Percentiles rank a stretch among this genome's conserved stretches.
Evolutionary conservation across 1,284 basidiomycete species (phyloP).

Genomic region (Ceratobasidium papillatum): DNA sequence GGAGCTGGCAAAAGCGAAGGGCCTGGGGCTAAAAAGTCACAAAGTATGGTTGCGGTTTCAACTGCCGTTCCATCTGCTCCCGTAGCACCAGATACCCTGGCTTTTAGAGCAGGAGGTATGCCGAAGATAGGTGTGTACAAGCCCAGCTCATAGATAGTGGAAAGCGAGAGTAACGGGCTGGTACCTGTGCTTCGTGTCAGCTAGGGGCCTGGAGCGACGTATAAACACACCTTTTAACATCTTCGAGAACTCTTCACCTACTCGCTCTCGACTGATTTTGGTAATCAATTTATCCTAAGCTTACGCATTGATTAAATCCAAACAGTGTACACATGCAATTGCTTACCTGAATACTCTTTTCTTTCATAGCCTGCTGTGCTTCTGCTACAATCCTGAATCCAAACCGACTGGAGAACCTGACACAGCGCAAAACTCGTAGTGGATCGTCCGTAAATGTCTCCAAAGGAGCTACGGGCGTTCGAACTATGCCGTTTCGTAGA

Average conservation of each 20-base stretch:
- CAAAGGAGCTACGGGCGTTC: slow-evolving; percentile 87
- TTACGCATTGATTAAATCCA: not conserved
- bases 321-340: not conserved
- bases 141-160: slow-evolving; percentile 72
- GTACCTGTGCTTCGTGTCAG: slow-evolving; percentile 63
- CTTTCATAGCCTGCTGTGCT: slow-evolving; percentile 70
- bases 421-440: slow-evolving; percentile 86
- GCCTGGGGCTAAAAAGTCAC: slow-evolving; percentile 55
- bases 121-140: slow-evolving; percentile 79
- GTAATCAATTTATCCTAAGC: slow-evolving; percentile 71
- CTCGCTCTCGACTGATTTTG: slow-evolving; percentile 90
- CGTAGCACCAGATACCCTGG: slow-evolving; percentile 59
- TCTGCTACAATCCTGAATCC: slow-evolving; percentile 83
- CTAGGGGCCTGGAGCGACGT: not conserved
- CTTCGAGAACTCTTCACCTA: slow-evolving; percentile 89
- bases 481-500: slow-evolving; percentile 78
- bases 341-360: slow-evolving; percentile 74
- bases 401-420: slow-evolving; percentile 92
- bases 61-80: slow-evolving; percentile 57
- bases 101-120: slow-evolving; percentile 59
- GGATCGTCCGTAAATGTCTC: slow-evolving; percentile 97
- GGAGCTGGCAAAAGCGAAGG: slow-evolving; percentile 47
- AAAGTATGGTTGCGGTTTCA: slow-evolving; percentile 68
- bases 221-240: slow-evolving; percentile 78
- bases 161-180: slow-evolving; percentile 72